These are phyloP conservation scores for Eremothecium sinecaudum DNA, from an alignment of 1,139 yeast genomes.

Conservation along the genomic window DNA sequence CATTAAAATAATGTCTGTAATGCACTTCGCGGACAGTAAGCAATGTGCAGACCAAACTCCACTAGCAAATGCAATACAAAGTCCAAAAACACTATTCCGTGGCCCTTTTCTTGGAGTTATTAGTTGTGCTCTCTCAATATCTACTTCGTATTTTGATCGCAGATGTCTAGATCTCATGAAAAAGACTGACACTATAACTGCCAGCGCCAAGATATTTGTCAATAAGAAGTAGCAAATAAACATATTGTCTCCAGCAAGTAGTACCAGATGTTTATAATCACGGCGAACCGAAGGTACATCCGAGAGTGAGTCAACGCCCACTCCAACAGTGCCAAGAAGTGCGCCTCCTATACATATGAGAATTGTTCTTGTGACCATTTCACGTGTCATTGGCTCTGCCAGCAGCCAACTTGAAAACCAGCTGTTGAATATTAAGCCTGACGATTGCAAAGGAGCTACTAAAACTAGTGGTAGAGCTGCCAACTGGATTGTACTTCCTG, in stretches of 20 bases:
- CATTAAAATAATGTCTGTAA: conserved; percentile 56
- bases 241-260: conserved; percentile 33
- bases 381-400: conserved; percentile 55
- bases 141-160: too few relatives aligned
- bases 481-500: conserved; percentile 78
- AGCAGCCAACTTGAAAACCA: conserved; percentile 61
- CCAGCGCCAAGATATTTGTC: conserved; percentile 27
- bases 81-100: too few relatives aligned
- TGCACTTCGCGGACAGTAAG: conserved; percentile 70
- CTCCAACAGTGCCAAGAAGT: conserved; percentile 68
- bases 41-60: conserved; percentile 85
- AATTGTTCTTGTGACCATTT: conserved; percentile 54
- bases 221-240: conserved; percentile 41
- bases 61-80: conserved; percentile 31
- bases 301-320: conserved; percentile 6
- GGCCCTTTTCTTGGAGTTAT: too few relatives aligned
- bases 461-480: conserved; percentile 76
- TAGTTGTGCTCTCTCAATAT: too few relatives aligned
- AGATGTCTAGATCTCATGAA: conserved; percentile 3
- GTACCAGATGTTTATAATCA: conserved; percentile 38
- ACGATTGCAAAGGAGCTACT: conserved; percentile 75
- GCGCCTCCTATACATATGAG: conserved; percentile 69
- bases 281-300: conserved; percentile 41
- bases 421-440: conserved; percentile 79
- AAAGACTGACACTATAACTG: conserved; percentile 24